Evolutionary conservation across 1,284 basidiomycete species (phyloP).

Genomic region (Sphagnurus paluster): DNA sequence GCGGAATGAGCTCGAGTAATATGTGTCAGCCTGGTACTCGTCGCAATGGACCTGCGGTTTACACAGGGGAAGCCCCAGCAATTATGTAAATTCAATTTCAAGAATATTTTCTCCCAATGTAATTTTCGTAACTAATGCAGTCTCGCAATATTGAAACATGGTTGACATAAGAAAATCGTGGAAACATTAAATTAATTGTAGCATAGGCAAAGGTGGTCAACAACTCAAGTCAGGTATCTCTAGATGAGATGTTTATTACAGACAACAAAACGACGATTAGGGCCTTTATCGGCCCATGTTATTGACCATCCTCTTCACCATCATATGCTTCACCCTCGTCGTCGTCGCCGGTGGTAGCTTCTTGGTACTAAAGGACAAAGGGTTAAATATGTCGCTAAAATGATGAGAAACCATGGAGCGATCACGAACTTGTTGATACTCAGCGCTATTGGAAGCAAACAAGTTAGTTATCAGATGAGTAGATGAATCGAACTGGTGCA

Average conservation of each 20-base stretch:
- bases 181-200: conserved; percentile 15
- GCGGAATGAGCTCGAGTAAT: not conserved
- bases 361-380: conserved; percentile 54
- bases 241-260: not conserved
- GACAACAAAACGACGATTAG: not conserved
- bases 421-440: conserved; percentile 73
- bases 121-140: too few species aligned
- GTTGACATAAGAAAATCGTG: not conserved
- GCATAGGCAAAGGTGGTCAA: conserved; percentile 9
- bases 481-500: conserved; percentile 28
- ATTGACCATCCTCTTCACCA: conserved; percentile 31
- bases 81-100: too few species aligned
- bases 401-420: not conserved
- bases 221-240: not conserved
- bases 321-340: conserved; percentile 29
- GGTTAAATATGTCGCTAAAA: conserved; percentile 3
- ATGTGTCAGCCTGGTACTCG: too few species aligned
- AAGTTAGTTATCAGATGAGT: conserved; percentile 4
- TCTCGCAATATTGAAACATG: too few species aligned
- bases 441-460: conserved; percentile 43
- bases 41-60: too few species aligned
- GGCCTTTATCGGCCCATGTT: conserved; percentile 8
- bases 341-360: conserved; percentile 47
- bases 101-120: too few species aligned
- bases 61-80: too few species aligned